Percentiles rank a stretch among this genome's conserved stretches.
These are phyloP conservation scores for Apiospora saccharicola DNA, from an alignment of 2,329 filamentous ascomycete genomes.

Conservation along the genomic window DNA sequence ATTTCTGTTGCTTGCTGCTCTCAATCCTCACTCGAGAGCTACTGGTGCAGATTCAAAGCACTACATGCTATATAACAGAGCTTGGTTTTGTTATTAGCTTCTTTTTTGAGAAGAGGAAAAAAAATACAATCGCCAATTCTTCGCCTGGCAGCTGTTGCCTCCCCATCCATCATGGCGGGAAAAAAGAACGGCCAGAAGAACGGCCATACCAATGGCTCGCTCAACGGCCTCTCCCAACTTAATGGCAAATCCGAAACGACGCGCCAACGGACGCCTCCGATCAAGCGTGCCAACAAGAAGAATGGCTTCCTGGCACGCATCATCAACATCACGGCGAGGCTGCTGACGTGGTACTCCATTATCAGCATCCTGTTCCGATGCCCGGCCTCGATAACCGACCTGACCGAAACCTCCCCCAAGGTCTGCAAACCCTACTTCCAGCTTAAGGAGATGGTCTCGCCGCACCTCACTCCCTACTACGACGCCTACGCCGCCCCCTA, in stretches of 20 bases:
- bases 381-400: constrained; percentile 71
- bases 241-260: constrained; percentile 48
- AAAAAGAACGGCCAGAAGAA: constrained; percentile 6
- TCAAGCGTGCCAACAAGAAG: constrained; percentile 32
- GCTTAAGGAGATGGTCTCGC: constrained; percentile 68
- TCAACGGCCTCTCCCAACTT: constrained; percentile 37
- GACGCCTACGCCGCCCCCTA: constrained; percentile 84
- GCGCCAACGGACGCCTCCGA: constrained; percentile 37
- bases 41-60: not conserved
- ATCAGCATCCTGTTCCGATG: constrained; percentile 84
- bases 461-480: constrained; percentile 87
- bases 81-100: not conserved
- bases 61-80: not conserved
- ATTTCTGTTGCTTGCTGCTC: constrained; percentile 3
- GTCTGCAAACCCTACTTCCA: constrained; percentile 87
- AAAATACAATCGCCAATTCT: not conserved
- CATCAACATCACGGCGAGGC: constrained; percentile 62
- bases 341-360: constrained; percentile 87
- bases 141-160: not conserved
- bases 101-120: not conserved
- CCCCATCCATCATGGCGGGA: constrained; percentile 19
- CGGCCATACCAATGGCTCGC: constrained; percentile 33
- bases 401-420: constrained; percentile 73
- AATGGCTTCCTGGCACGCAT: constrained; percentile 47
- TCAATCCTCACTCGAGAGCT: not conserved